A percentile compares a stretch with the other conserved stretches of the same genome.
Evolutionary conservation across 192 early-diverging fungal genomes (phyloP).

Genomic region (Kickxella alabastrina): DNA sequence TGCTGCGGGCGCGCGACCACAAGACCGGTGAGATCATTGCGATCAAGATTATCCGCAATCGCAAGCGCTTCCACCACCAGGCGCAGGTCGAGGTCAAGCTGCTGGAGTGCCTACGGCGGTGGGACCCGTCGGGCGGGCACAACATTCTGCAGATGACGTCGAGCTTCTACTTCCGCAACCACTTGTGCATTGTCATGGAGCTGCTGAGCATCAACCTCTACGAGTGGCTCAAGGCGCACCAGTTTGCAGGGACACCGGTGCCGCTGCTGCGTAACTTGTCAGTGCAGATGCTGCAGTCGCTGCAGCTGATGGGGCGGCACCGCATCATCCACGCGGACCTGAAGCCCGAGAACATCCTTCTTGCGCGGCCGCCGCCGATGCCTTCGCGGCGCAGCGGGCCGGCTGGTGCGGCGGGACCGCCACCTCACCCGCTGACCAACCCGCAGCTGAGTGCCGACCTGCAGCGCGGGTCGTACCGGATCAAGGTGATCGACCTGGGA

Average conservation of each 20-base stretch:
- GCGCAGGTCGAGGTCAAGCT: constrained; percentile 94
- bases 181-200: constrained; percentile 94
- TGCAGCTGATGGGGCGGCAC: constrained; percentile 67
- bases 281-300: constrained; percentile 77
- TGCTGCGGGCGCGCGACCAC: constrained; percentile 92
- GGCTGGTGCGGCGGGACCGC: constrained; percentile 13
- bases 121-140: constrained; percentile 78
- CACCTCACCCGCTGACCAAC: constrained; percentile 36
- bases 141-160: constrained; percentile 86
- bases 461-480: constrained; percentile 53
- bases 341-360: constrained; percentile 93
- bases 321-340: constrained; percentile 94
- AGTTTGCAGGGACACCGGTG: constrained; percentile 73
- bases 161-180: constrained; percentile 90
- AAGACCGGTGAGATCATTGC: constrained; percentile 82
- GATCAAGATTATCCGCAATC: constrained; percentile 94
- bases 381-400: constrained; percentile 29
- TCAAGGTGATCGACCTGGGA: constrained; percentile 99
- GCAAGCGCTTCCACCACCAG: constrained; percentile 94
- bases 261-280: constrained; percentile 56
- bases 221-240: constrained; percentile 91
- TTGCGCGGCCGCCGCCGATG: constrained; percentile 63
- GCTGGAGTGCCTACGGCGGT: constrained; percentile 74
- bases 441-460: constrained; percentile 41
- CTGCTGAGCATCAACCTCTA: constrained; percentile 93